phyloP scores from a whole-genome alignment of 129 eudicot species.

The Lonicera japonica region DNA sequence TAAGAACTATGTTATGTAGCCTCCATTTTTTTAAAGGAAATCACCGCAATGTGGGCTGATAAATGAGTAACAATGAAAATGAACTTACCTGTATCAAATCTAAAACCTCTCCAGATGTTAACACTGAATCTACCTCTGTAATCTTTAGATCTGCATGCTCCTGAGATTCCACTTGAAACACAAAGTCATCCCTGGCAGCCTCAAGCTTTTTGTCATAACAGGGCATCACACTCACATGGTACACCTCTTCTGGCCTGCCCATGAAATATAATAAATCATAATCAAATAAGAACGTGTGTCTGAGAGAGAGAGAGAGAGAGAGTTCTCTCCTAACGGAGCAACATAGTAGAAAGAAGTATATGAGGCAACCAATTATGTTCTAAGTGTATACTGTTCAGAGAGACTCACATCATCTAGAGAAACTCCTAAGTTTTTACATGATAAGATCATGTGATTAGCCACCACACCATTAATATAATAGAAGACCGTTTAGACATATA shows the following conservation, averaged over 20 bases:
- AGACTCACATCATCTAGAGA: no score
- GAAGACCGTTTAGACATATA: no score
- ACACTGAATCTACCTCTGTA: conserved; percentile 92
- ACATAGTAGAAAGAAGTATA: no score
- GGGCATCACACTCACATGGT: conserved; percentile 98
- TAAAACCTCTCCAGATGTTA: conserved; percentile 93
- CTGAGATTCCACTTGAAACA: conserved; percentile 40
- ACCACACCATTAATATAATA: no score
- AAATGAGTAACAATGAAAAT: conserved; percentile 3
- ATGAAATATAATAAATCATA: conserved; percentile 1
- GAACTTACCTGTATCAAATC: conserved; percentile 69
- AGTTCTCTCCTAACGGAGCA: no score
- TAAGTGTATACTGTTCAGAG: no score
- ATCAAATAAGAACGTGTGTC: not conserved
- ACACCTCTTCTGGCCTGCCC: conserved; percentile 73
- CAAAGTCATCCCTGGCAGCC: conserved; percentile 93
- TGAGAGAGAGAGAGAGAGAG: no score
- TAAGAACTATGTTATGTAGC: not conserved
- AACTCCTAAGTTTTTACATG: no score
- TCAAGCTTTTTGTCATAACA: conserved; percentile 98
- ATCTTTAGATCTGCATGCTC: conserved; percentile 13
- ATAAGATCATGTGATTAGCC: no score
- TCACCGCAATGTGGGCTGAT: no score
- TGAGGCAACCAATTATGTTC: no score
- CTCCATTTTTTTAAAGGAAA: no score